Conservation (phyloP, 352 stramenopile genomes). For the Globisporangium emineosum region DNA sequence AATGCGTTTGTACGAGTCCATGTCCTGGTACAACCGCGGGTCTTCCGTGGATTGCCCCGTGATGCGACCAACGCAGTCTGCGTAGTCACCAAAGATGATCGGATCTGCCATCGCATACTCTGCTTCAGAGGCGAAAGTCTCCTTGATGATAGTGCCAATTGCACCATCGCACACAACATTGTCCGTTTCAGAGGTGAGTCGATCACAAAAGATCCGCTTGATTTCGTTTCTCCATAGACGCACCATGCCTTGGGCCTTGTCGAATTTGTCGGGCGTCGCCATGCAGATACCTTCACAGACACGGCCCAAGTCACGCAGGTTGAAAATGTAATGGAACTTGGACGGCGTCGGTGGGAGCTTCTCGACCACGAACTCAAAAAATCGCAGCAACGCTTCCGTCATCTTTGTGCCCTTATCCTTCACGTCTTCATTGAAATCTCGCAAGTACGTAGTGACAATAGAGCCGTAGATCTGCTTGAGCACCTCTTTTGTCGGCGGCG, state of each 20-base stretch:
- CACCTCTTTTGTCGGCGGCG: conserved; percentile 87
- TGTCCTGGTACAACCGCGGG: conserved; percentile 91
- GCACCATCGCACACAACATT: conserved; percentile 76
- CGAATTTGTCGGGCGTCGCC: conserved; percentile 89
- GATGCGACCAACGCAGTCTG: conserved; percentile 76
- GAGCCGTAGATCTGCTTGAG: conserved; percentile 92
- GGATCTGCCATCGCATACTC: conserved; percentile 78
- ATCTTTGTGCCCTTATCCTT: conserved; percentile 77
- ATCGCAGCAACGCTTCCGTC: conserved; percentile 79
- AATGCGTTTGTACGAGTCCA: conserved; percentile 90
- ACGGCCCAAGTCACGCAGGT: conserved; percentile 91
- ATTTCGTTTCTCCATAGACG: conserved; percentile 94
- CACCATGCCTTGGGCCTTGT: conserved; percentile 63
- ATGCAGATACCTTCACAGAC: conserved; percentile 95
- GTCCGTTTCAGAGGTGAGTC: conserved; percentile 87
- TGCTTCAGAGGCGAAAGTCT: conserved; percentile 57
- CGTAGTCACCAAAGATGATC: conserved; percentile 93
- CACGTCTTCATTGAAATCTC: conserved; percentile 88
- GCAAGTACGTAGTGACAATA: conserved; percentile 89
- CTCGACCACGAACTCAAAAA: conserved; percentile 91
- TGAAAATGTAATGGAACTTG: conserved; percentile 98
- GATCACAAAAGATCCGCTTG: conserved; percentile 92
- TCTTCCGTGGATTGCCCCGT: conserved; percentile 71
- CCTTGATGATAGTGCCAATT: conserved; percentile 72
- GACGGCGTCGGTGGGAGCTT: conserved; percentile 91